Evolutionary conservation across 805 yeast genomes (phyloP).

Genomic region (Kluyveromyces aestuarii): DNA sequence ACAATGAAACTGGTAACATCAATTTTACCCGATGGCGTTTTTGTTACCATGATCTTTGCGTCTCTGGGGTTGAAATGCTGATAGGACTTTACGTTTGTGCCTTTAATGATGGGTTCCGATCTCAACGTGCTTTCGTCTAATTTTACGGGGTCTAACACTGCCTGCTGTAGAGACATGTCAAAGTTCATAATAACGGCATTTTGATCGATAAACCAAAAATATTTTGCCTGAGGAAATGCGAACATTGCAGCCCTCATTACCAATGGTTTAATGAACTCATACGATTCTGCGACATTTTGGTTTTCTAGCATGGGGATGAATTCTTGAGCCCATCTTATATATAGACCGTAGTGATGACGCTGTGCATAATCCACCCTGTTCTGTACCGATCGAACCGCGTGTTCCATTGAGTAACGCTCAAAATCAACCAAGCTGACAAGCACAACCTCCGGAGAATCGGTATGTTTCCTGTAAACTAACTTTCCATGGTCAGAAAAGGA

Average conservation of each 20-base stretch:
- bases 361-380: constrained; percentile 86
- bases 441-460: constrained; percentile 49
- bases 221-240: constrained; percentile 86
- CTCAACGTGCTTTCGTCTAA: constrained; percentile 55
- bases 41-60: constrained; percentile 58
- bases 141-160: constrained; percentile 50
- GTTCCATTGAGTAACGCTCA: constrained; percentile 49
- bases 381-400: constrained; percentile 63
- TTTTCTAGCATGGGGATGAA: constrained; percentile 53
- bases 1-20: constrained; percentile 67
- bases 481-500: constrained; percentile 60
- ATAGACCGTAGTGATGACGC: constrained; percentile 70
- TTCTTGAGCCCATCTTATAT: constrained; percentile 79
- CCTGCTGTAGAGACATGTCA: constrained; percentile 48
- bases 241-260: constrained; percentile 77
- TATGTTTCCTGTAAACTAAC: constrained; percentile 31
- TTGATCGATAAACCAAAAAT: constrained; percentile 82
- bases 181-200: constrained; percentile 69
- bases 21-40: constrained; percentile 46
- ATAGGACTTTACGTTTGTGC: constrained; percentile 41
- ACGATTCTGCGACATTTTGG: constrained; percentile 26
- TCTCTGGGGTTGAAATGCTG: constrained; percentile 45
- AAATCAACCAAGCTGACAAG: constrained; percentile 75
- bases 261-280: constrained; percentile 21
- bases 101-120: constrained; percentile 55